Percentiles rank a stretch among this genome's conserved stretches.
These are phyloP conservation scores for Kuraishia hungarica DNA, from an alignment of 805 yeast genomes.

Conservation along the genomic window DNA sequence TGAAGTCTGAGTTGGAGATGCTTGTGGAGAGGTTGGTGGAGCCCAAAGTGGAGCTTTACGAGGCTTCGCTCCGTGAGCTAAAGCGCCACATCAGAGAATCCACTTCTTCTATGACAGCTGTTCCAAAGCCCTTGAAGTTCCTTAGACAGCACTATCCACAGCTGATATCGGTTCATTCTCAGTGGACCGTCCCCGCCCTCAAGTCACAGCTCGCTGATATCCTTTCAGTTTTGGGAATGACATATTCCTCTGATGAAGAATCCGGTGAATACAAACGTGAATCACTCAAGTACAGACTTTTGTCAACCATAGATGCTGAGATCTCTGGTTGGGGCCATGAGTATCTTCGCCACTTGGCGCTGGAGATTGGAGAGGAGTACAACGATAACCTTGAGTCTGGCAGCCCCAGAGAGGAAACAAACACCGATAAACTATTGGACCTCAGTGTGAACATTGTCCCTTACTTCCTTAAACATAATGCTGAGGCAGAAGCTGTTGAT, in stretches of 20 bases:
- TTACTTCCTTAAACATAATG: conserved; percentile 86
- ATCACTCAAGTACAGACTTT: conserved; percentile 69
- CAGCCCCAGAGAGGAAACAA: conserved; percentile 7
- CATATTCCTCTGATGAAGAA: conserved; percentile 62
- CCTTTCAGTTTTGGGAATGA: conserved; percentile 90
- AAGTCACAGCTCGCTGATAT: conserved; percentile 72
- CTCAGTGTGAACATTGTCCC: conserved; percentile 78
- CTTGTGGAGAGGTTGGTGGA: conserved; percentile 74
- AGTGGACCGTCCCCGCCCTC: conserved; percentile 48
- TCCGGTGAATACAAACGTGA: conserved; percentile 41
- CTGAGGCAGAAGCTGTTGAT: conserved; percentile 98
- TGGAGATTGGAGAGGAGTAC: conserved; percentile 88
- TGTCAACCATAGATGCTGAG: conserved; percentile 33
- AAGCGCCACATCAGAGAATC: conserved; percentile 80
- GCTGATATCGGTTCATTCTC: conserved; percentile 56
- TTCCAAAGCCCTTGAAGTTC: conserved; percentile 96
- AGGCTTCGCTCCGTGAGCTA: conserved; percentile 56
- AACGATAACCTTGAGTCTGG: conserved; percentile 31
- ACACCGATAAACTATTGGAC: conserved; percentile 34
- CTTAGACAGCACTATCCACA: conserved; percentile 77
- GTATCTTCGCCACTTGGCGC: conserved; percentile 89
- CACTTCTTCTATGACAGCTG: conserved; percentile 98
- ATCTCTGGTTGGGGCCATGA: conserved; percentile 96
- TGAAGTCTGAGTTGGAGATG: conserved; percentile 79
- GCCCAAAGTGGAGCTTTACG: conserved; percentile 41